phyloP scores from a whole-genome alignment of 305 asterid genomes.

The Fraxinus albicans region DNA sequence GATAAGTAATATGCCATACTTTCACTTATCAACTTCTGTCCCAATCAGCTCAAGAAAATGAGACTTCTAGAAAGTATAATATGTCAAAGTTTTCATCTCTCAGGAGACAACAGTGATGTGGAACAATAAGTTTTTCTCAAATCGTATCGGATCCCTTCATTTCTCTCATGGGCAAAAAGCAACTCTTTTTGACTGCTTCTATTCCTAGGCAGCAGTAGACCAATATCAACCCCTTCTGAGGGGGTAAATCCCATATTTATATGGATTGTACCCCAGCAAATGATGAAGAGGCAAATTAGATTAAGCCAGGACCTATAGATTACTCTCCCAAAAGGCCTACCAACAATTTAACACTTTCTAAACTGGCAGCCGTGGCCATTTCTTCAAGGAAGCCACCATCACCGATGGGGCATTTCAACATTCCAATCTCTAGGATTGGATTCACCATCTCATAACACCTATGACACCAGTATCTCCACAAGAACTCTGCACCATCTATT shows the following conservation, averaged over 20 bases:
- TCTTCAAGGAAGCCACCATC: conserved; percentile 21
- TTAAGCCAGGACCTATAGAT: background rate
- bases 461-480: conserved; percentile 4
- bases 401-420: conserved; percentile 7
- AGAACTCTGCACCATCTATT: background rate
- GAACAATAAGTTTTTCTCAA: background rate
- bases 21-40: background rate
- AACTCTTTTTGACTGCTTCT: background rate
- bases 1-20: background rate
- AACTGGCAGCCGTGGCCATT: conserved; percentile 10
- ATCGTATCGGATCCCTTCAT: background rate
- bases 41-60: background rate
- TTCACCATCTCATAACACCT: conserved; percentile 14
- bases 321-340: conserved; percentile 1
- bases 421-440: background rate
- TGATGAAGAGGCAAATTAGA: background rate
- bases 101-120: background rate
- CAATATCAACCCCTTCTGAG: background rate
- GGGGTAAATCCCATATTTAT: background rate
- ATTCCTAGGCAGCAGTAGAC: background rate
- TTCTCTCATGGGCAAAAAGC: background rate
- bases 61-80: background rate
- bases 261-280: background rate
- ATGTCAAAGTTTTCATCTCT: background rate
- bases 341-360: conserved; percentile 8